Base-by-base conservation (phyloP, 208 protist species). In the Crithidia acanthocephali region DNA sequence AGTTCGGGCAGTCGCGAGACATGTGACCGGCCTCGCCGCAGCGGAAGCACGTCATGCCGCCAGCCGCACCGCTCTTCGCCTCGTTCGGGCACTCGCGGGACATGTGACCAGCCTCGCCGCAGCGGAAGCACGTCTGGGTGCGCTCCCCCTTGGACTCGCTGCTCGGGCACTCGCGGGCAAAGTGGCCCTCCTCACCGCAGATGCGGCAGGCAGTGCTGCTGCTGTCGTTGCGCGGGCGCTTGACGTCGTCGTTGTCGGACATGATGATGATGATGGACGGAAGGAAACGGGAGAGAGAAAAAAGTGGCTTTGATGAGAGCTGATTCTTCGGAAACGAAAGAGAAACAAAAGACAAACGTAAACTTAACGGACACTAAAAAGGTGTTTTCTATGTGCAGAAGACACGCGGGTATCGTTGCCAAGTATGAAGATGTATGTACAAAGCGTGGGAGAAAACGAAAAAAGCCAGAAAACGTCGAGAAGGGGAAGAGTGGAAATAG, bases 1-100 rank as follows among this genome's bases (percentile, higher is more conserved):
- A 50, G 69, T 93, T 91, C 67, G 93, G 87, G 81, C 95, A 98
- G 59, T 97, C 90, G 70, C 95, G 90, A 79, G 78, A 91, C 64
- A 88, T 74, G 81, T 93, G 93, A 22, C 88, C 92, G 15, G 74
- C 71, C 65, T 93, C 76, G 47, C 85, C 86, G 75, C 88, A 93
- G 56, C 80, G 60, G 83, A 92, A 92, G 87, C 95, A 98, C 48
- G 91, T 79, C 63, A 85, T 79, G 64, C 68, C 67, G 35, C 56
- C 80, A 4, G 76, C 85, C 47, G 64, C 32, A 35, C 74, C 79
- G 42, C 48, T 67, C 48, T 76, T 75, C 15, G 78, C 63, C 37
- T 68, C 55, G 56, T 88, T 92, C 20, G 83, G 77, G 81, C 87
- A 94, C 11, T 94, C 85, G 59, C 85, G 81, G 71, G 66, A 75